phyloP scores from a whole-genome alignment of 2,329 filamentous ascomycete species.

The Magnaporthiopsis poae region DNA sequence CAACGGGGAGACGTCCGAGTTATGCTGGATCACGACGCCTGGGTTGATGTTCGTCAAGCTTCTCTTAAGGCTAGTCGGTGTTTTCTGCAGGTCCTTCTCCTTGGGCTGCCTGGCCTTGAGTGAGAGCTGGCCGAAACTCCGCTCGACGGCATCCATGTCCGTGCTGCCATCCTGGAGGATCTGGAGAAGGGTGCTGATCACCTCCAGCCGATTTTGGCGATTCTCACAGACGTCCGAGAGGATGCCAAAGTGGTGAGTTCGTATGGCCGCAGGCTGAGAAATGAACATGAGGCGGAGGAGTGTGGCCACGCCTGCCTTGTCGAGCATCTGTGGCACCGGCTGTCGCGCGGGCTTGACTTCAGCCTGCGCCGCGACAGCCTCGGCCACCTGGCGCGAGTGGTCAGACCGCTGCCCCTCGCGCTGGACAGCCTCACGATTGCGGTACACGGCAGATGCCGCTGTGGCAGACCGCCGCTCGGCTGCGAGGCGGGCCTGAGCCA shows the following conservation, averaged over 20 bases:
- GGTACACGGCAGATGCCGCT: conserved; percentile 19
- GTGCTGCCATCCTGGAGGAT: conserved; percentile 92
- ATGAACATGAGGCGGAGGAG: conserved; percentile 97
- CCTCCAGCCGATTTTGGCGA: conserved; percentile 86
- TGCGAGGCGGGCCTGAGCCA: conserved; percentile 72
- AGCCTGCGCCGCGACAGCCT: background rate
- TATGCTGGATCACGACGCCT: conserved; percentile 42
- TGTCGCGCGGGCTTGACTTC: conserved; percentile 58
- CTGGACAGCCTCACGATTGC: conserved; percentile 15
- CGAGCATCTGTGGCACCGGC: conserved; percentile 88
- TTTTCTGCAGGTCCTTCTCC: conserved; percentile 54
- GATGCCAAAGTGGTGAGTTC: conserved; percentile 73
- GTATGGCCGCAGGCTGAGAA: conserved; percentile 77
- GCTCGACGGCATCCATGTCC: conserved; percentile 85
- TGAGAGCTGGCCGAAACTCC: conserved; percentile 88
- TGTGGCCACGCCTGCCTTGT: conserved; percentile 92
- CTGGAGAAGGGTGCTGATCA: conserved; percentile 82
- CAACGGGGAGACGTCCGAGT: conserved; percentile 82
- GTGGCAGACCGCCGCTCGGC: conserved; percentile 28
- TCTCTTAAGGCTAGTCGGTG: conserved; percentile 44
- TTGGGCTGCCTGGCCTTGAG: conserved; percentile 75
- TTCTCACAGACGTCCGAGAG: conserved; percentile 91
- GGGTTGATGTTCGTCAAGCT: conserved; percentile 43
- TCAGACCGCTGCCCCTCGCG: conserved; percentile 2
- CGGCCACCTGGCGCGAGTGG: background rate